Evolutionary conservation across 2,329 filamentous ascomycete genomes (phyloP).

Genomic region (Arthrobotrys megalospora): DNA sequence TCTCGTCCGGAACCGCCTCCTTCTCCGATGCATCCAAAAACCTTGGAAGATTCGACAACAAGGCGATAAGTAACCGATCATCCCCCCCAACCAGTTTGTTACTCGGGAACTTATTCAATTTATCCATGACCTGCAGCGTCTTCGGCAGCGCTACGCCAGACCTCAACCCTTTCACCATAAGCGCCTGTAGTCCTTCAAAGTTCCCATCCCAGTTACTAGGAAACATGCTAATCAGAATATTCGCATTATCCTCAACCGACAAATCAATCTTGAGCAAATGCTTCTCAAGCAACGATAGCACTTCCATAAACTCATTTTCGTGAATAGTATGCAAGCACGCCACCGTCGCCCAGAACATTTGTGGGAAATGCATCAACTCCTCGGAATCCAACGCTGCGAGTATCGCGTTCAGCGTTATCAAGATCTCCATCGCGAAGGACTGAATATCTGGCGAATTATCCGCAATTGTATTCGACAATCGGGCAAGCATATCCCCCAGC

Average conservation of each 20-base stretch:
- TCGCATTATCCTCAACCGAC: conserved; percentile 75
- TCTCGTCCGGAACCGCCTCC: conserved; percentile 72
- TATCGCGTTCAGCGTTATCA: conserved; percentile 92
- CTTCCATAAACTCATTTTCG: conserved; percentile 93
- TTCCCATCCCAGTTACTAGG: conserved; percentile 89
- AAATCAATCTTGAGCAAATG: conserved; percentile 88
- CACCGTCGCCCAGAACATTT: conserved; percentile 97
- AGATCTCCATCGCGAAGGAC: conserved; percentile 96
- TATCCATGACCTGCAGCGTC: conserved; percentile 83
- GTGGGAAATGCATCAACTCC: conserved; percentile 88
- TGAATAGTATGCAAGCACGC: conserved; percentile 97
- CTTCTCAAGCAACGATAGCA: conserved; percentile 89
- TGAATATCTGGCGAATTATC: conserved; percentile 90
- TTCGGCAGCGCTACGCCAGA: conserved; percentile 86
- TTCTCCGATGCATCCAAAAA: conserved; percentile 86
- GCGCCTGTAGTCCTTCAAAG: conserved; percentile 87
- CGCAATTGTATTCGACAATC: conserved; percentile 95
- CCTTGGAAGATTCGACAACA: conserved; percentile 91
- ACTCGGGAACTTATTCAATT: conserved; percentile 82
- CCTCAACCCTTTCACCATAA: conserved; percentile 91
- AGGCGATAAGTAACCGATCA: conserved; percentile 83
- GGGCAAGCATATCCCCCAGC: conserved; percentile 95
- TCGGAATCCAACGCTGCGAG: conserved; percentile 86
- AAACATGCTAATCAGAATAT: conserved; percentile 82
- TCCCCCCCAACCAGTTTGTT: conserved; percentile 86